A percentile compares a stretch with the other conserved stretches of the same genome.
These are phyloP conservation scores for Hypsizygus marmoreus DNA, from an alignment of 768 basidiomycete genomes.

Conservation along the genomic window DNA sequence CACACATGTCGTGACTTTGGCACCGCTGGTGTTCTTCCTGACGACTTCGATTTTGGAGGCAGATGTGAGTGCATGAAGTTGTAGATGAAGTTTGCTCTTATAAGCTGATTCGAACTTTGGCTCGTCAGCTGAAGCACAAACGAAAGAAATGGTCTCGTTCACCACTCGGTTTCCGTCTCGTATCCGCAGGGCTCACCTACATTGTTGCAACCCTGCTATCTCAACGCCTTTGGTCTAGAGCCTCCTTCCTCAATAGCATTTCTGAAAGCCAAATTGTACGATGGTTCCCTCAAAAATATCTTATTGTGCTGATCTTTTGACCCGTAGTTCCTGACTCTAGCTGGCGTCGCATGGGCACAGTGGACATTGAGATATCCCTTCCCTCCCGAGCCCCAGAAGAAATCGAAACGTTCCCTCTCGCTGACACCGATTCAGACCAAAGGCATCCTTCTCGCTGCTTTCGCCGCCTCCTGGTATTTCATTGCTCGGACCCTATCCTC, in stretches of 20 bases:
- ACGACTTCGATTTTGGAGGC: conserved; percentile 44
- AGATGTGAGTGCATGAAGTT: conserved; percentile 22
- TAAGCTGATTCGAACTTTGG: too few species aligned
- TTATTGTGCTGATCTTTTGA: not conserved
- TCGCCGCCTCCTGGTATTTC: conserved; percentile 38
- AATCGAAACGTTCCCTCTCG: conserved; percentile 18
- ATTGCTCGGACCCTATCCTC: conserved; percentile 43
- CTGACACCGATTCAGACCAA: conserved; percentile 27
- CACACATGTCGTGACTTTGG: conserved; percentile 58
- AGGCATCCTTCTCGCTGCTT: conserved; percentile 26
- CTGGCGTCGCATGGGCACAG: conserved; percentile 29
- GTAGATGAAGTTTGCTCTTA: too few species aligned
- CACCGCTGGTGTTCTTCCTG: conserved; percentile 56
- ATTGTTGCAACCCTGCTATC: conserved; percentile 26
- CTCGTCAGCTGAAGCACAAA: conserved; percentile 5
- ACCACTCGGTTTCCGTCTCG: conserved; percentile 20
- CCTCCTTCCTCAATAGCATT: conserved; percentile 25
- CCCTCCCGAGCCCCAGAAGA: conserved; percentile 15
- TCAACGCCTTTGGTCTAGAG: conserved; percentile 31
- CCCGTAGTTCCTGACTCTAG: conserved; percentile 31
- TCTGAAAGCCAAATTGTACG: conserved; percentile 46
- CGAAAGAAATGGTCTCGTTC: conserved; percentile 6
- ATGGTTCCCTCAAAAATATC: not conserved
- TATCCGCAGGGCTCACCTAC: conserved; percentile 27
- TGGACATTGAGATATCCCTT: conserved; percentile 28